Percentiles rank a stretch among this genome's conserved stretches.
Conservation (phyloP, 179 eudicot species). For the Silene noctiflora region DNA sequence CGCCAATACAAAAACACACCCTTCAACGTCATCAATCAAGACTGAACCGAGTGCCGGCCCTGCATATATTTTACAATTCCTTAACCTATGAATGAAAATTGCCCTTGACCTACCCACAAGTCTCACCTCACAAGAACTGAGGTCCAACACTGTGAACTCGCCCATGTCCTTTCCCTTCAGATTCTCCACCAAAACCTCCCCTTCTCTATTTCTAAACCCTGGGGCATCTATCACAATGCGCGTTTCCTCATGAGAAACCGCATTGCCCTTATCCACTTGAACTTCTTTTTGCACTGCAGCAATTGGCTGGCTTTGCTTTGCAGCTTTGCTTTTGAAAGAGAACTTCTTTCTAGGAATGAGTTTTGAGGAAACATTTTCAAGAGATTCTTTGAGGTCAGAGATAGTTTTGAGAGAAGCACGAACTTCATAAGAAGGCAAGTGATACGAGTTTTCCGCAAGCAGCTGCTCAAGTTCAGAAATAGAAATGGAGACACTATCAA, state of each 20-base stretch:
- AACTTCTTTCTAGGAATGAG: conserved; percentile 68
- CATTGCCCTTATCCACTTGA: conserved; percentile 19
- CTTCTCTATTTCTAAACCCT: conserved; percentile 53
- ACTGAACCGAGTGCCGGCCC: conserved; percentile 82
- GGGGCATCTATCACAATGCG: conserved; percentile 38
- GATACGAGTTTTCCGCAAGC: conserved; percentile 70
- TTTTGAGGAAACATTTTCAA: conserved; percentile 41
- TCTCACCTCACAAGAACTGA: conserved; percentile 64
- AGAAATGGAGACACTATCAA: conserved; percentile 38
- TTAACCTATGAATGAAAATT: conserved; percentile 53
- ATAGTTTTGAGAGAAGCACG: conserved; percentile 61
- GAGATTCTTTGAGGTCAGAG: conserved; percentile 49
- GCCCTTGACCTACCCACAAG: conserved; percentile 62
- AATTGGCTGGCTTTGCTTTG: conserved; percentile 36
- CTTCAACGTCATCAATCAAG: conserved; percentile 75
- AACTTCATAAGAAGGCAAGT: conserved; percentile 74
- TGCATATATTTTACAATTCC: conserved; percentile 55
- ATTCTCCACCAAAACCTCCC: conserved; percentile 57
- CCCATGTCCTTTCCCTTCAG: conserved; percentile 51
- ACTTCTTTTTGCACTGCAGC: background rate
- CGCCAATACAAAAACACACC: conserved; percentile 67
- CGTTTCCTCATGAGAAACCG: conserved; percentile 13
- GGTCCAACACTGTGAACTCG: conserved; percentile 59
- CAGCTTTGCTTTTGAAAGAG: conserved; percentile 54
- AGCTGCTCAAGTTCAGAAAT: conserved; percentile 66